Evolutionary conservation across 441 rosid species (phyloP).

Genomic region (Brassica hybrid): DNA sequence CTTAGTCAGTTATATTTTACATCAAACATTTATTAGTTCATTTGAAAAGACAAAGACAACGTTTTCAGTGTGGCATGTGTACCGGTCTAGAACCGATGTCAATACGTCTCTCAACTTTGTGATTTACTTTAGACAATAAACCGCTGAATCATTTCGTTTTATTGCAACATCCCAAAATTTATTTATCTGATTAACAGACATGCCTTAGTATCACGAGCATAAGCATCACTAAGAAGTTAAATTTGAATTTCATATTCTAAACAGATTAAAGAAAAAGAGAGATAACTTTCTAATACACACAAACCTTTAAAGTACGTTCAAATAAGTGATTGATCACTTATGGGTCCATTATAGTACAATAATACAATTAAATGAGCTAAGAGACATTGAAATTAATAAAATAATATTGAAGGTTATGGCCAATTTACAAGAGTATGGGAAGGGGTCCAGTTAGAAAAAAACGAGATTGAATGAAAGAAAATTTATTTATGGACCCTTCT

Average conservation of each 20-base stretch:
- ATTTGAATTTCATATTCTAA: conserved; percentile 11
- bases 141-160: neutral
- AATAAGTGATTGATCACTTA: conserved; percentile 5
- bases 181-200: neutral
- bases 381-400: neutral
- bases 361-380: conserved; percentile 12
- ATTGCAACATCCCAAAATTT: neutral
- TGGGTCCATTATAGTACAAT: conserved; percentile 25
- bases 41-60: neutral
- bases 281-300: neutral
- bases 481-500: no score
- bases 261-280: neutral
- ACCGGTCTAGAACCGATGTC: conserved; percentile 2
- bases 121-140: neutral
- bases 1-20: neutral
- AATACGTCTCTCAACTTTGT: neutral
- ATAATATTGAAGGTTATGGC: neutral
- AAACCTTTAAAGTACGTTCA: conserved; percentile 15
- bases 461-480: conserved; percentile 2
- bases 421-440: neutral
- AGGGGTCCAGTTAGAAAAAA: conserved; percentile 22
- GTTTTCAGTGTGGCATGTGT: neutral
- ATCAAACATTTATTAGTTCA: neutral
- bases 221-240: neutral
- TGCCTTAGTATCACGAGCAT: neutral